Evolutionary conservation across 2,329 filamentous ascomycete genomes (phyloP).

Genomic region (Hymenotorrendiella dingleyae): DNA sequence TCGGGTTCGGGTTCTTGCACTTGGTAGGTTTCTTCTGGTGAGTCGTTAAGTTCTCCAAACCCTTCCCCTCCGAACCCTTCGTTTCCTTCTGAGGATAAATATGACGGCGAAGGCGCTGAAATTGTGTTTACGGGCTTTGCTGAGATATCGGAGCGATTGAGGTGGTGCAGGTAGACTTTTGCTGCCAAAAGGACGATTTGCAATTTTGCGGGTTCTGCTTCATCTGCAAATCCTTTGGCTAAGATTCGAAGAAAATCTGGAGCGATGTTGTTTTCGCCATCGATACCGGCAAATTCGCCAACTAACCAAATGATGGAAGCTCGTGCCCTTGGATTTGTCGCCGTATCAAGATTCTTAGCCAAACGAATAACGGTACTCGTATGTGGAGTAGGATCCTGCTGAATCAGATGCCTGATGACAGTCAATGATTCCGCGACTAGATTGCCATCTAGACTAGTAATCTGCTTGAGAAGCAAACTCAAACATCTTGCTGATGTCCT

Average conservation of each 20-base stretch:
- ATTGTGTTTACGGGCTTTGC: slow-evolving; percentile 29
- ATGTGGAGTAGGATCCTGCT: slow-evolving; percentile 78
- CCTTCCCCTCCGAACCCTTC: slow-evolving; percentile 28
- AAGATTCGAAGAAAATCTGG: slow-evolving; percentile 87
- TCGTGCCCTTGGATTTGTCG: slow-evolving; percentile 79
- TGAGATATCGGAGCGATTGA: slow-evolving; percentile 57
- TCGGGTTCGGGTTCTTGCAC: slow-evolving; percentile 30
- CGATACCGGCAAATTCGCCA: slow-evolving; percentile 80
- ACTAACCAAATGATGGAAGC: slow-evolving; percentile 98
- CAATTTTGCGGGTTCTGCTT: slow-evolving; percentile 79
- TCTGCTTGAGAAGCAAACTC: slow-evolving; percentile 75
- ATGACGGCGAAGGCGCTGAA: slow-evolving; percentile 22
- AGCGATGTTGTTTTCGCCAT: slow-evolving; percentile 82
- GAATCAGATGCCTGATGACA: slow-evolving; percentile 91
- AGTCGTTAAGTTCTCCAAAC: slow-evolving; percentile 20
- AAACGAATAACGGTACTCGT: slow-evolving; percentile 79
- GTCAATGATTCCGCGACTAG: slow-evolving; percentile 90
- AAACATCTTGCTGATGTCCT: slow-evolving; percentile 73
- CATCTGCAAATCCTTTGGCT: slow-evolving; percentile 75
- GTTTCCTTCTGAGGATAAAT: slow-evolving; percentile 15
- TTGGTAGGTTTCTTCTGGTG: slow-evolving; percentile 13
- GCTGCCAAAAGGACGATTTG: slow-evolving; percentile 90
- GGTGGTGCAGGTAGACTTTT: slow-evolving; percentile 90
- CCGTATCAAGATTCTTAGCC: slow-evolving; percentile 85
- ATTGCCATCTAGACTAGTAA: slow-evolving; percentile 80